Evolutionary conservation across 148 eudicot genomes (phyloP), one percentile per base, ranked within the genome.

Genomic region (Euryodendron excelsum): DNA sequence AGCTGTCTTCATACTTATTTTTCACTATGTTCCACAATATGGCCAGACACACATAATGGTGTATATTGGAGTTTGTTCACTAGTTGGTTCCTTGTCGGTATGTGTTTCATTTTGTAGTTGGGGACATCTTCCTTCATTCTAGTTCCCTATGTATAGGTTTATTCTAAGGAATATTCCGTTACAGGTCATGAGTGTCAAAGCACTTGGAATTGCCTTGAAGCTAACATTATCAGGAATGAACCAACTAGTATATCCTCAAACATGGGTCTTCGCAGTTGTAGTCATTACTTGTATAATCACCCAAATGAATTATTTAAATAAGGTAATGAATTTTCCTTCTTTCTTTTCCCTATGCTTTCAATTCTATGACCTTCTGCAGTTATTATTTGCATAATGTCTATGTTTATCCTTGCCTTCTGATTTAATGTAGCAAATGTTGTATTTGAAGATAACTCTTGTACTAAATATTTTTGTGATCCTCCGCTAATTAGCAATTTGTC

Each of bases 121-220:
- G 34, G 2, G 1, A 50, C 3, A 5, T 37, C 44, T 36, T 37
- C 25, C 5, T 50, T n/a, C 6, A 2, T 66, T 15, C 60, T 72
- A 63, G 50, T 44, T 45, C n/a, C 37, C 33, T 56, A 27, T 56
- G 20, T 9, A 37, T 12, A 39, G n/a, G 27, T 73, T 79, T 52
- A 45, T 52, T 69, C 77, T 80, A n/a, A 74, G 47, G n/a, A 15
- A n/a, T 25, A 25, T 79, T 58, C 41, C 66, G 25, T 87, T 77
- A 77, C 85, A 91, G 94, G 94, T 91, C 58, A 91, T 91, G 92
- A 89, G 94, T 79, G 92, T 89, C 48, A 89, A 86, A 83, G 94
- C 94, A 28, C 83, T 91, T 62, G 94, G 94, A 45, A 91, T 91
- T 72, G 92, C 94, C 55, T 47, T 91, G 81, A 91, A 91, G 81